Conservation (phyloP, 768 basidiomycete species). For the Rhizopogon roseolus region DNA sequence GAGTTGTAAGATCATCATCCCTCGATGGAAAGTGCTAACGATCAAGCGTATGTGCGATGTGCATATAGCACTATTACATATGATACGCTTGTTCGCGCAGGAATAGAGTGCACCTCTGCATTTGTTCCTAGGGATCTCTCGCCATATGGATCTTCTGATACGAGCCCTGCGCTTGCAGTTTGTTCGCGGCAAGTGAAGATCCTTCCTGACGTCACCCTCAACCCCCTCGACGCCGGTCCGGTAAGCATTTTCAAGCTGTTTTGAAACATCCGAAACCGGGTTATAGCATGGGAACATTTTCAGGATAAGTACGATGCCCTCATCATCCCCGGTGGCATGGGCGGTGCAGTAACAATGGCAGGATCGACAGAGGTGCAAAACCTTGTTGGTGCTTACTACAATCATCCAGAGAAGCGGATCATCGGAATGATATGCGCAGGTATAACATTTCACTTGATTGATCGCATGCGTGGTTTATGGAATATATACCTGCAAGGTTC, state of each 20-base stretch:
- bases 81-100: slow-evolving; percentile 77
- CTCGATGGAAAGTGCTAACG: background rate
- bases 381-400: slow-evolving; percentile 50
- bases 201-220: slow-evolving; percentile 57
- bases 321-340: slow-evolving; percentile 74
- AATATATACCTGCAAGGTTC: slow-evolving; percentile 41
- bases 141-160: slow-evolving; percentile 17
- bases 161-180: slow-evolving; percentile 45
- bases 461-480: background rate
- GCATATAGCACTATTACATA: slow-evolving; percentile 66
- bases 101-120: slow-evolving; percentile 61
- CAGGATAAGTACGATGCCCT: slow-evolving; percentile 66
- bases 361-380: slow-evolving; percentile 53
- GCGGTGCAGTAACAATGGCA: slow-evolving; percentile 73
- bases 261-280: background rate
- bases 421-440: slow-evolving; percentile 89
- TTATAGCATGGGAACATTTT: background rate
- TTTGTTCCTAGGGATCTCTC: slow-evolving; percentile 41
- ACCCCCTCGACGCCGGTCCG: slow-evolving; percentile 39
- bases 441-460: slow-evolving; percentile 11
- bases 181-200: slow-evolving; percentile 74
- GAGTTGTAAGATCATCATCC: slow-evolving; percentile 60
- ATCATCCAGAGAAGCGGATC: slow-evolving; percentile 25
- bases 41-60: background rate
- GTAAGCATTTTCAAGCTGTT: slow-evolving; percentile 26